Base-by-base conservation (phyloP, 192 early-diverging fungal species). In the Podila epigama region DNA sequence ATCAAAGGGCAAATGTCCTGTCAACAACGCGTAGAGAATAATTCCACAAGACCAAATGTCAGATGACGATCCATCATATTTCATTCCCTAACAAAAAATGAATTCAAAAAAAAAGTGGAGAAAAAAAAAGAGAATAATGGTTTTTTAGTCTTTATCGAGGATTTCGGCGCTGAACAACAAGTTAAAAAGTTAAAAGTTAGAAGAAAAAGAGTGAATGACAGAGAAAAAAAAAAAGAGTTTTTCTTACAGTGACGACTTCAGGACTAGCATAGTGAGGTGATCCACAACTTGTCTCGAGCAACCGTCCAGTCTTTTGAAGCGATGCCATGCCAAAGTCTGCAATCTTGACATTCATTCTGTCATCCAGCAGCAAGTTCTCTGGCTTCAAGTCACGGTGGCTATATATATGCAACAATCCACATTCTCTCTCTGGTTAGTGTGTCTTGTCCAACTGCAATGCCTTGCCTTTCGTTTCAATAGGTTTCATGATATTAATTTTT, bases 41-140 rank as follows among this genome's bases (percentile, higher is more conserved):
- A 91, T 87, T 34, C 93, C 95, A 9, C 93, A 75, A 1, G 92
- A 83, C 95, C 95, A 96, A 27, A 93, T 82, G 66, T 96, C 95
- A 9, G 89, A 89, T 28, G 83, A 65, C 20, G 87, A 72, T 9
- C 89, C 91, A 65, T 93, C 92, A 41, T 93, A 92, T 37, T 83
- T 84, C 40, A 82, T 68, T 18, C 82, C 83, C 56, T 84, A 70
- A n/a, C n/a, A n/a, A n/a, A n/a, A n/a, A n/a, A n/a, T n/a, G n/a
- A n/a, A n/a, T n/a, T n/a, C n/a, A n/a, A n/a, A n/a, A n/a, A n/a
- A n/a, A n/a, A n/a, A n/a, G n/a, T n/a, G n/a, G n/a, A n/a, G n/a
- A n/a, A n/a, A n/a, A n/a, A n/a, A n/a, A n/a, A n/a, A n/a, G n/a
- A n/a, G n/a, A n/a, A n/a, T n/a, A n/a, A n/a, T n/a, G n/a, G n/a